Evolutionary conservation across 139 green algal genomes (phyloP).

Genomic region (Closterium sp.): DNA sequence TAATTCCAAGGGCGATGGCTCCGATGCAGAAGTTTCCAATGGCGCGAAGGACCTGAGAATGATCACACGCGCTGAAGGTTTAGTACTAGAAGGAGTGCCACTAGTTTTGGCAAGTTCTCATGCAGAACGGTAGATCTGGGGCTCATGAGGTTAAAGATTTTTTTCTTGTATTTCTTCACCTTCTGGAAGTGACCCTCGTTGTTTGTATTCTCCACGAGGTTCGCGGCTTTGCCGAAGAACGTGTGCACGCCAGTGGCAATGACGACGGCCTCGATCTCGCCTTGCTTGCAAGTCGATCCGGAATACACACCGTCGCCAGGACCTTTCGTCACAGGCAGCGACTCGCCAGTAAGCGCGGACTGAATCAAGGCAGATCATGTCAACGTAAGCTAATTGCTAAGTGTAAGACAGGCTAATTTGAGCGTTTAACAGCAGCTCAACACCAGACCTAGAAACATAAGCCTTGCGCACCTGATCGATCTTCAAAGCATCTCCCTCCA

Average conservation of each 20-base stretch:
- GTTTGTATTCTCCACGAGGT: slow-evolving; percentile 72
- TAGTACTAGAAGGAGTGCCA: background rate
- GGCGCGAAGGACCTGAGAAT: slow-evolving; percentile 75
- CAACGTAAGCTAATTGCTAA: background rate
- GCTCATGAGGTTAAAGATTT: too few species aligned
- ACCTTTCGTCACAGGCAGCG: slow-evolving; percentile 58
- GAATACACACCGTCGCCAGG: slow-evolving; percentile 72
- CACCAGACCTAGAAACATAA: background rate
- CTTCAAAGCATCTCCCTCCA: slow-evolving; percentile 58
- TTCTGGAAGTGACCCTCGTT: slow-evolving; percentile 80
- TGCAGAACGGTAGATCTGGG: too few species aligned
- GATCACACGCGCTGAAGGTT: background rate
- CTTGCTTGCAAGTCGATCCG: slow-evolving; percentile 84
- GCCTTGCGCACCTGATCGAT: slow-evolving; percentile 39
- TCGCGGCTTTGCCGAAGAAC: slow-evolving; percentile 83
- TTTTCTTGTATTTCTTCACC: background rate
- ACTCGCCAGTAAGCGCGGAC: slow-evolving; percentile 83
- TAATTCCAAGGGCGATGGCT: slow-evolving; percentile 64
- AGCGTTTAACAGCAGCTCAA: too few species aligned
- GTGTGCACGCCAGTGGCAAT: slow-evolving; percentile 74
- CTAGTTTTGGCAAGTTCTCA: too few species aligned
- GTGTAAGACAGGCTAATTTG: too few species aligned
- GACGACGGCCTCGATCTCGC: slow-evolving; percentile 77
- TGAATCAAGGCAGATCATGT: slow-evolving; percentile 6
- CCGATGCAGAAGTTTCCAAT: slow-evolving; percentile 81